Evolutionary conservation across 106 monocot species (phyloP).

Genomic region (Dendrobium chrysotoxum): DNA sequence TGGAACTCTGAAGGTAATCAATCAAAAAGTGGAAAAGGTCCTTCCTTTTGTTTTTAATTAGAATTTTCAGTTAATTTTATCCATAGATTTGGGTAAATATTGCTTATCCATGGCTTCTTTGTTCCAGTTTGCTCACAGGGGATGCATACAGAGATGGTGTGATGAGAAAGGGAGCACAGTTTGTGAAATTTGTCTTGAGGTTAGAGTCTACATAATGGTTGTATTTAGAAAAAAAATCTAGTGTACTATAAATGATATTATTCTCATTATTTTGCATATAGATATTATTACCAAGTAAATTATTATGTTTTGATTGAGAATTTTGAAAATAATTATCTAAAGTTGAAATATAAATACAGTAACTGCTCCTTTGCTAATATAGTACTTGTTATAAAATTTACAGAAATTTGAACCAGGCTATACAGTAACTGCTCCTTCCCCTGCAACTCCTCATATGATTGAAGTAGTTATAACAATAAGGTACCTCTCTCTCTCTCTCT

Average conservation of each 20-base stretch:
- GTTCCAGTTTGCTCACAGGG: constrained; percentile 58
- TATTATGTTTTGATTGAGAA: too few relatives aligned
- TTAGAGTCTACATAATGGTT: constrained; percentile 15
- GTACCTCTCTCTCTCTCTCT: neutral
- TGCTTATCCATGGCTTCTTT: constrained; percentile 6
- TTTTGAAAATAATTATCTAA: too few relatives aligned
- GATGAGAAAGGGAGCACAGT: constrained; percentile 45
- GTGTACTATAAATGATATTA: too few relatives aligned
- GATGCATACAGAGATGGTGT: constrained; percentile 61
- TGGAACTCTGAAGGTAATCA: constrained; percentile 52
- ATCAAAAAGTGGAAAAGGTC: neutral
- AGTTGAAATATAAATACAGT: too few relatives aligned
- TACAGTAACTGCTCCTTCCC: constrained; percentile 2
- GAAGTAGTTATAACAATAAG: constrained; percentile 27
- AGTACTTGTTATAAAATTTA: neutral
- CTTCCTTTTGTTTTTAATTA: neutral
- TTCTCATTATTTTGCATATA: too few relatives aligned
- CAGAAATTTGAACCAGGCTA: constrained; percentile 45
- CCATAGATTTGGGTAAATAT: neutral
- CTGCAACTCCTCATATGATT: constrained; percentile 17
- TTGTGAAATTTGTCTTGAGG: constrained; percentile 67
- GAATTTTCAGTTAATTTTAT: neutral
- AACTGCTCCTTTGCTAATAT: too few relatives aligned
- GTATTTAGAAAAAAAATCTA: too few relatives aligned
- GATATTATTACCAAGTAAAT: too few relatives aligned